Percentiles rank a stretch among this genome's conserved stretches.
phyloP scores from a whole-genome alignment of 1,284 basidiomycete species.

The Ceratobasidium sp. region DNA sequence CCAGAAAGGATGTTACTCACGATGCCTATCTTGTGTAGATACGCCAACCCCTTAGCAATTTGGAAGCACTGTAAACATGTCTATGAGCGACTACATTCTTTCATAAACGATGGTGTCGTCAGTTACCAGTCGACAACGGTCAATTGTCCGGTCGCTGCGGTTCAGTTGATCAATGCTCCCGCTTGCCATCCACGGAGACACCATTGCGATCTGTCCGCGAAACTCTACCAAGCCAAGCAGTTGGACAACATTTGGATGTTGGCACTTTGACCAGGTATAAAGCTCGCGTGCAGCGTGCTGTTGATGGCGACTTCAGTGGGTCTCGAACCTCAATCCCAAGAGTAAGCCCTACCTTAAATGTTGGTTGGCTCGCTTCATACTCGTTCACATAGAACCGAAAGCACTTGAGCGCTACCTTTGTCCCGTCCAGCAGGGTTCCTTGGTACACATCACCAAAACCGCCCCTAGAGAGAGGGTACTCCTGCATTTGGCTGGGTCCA shows the following conservation, averaged over 20 bases:
- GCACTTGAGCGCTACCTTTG: background rate
- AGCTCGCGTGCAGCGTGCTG: slow-evolving; percentile 1
- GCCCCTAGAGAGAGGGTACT: background rate
- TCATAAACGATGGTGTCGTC: too few species aligned
- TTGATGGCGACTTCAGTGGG: background rate
- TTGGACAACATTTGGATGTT: background rate
- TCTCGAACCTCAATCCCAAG: too few species aligned
- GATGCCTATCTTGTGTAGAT: background rate
- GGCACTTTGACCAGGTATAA: slow-evolving; percentile 10
- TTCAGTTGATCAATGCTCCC: background rate
- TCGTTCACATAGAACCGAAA: background rate
- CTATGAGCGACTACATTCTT: too few species aligned
- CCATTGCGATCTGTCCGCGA: too few species aligned
- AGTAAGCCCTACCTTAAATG: background rate
- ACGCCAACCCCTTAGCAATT: background rate
- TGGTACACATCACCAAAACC: slow-evolving; percentile 5
- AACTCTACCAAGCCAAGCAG: background rate
- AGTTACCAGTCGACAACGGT: slow-evolving; percentile 7
- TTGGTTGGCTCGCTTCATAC: background rate
- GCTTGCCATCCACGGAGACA: too few species aligned
- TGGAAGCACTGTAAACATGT: background rate
- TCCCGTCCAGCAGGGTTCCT: background rate
- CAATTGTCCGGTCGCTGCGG: too few species aligned
- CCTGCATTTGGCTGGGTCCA: background rate
- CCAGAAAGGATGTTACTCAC: slow-evolving; percentile 1